Conservation (phyloP, 257 asterid species). For the Echites panduratus region DNA sequence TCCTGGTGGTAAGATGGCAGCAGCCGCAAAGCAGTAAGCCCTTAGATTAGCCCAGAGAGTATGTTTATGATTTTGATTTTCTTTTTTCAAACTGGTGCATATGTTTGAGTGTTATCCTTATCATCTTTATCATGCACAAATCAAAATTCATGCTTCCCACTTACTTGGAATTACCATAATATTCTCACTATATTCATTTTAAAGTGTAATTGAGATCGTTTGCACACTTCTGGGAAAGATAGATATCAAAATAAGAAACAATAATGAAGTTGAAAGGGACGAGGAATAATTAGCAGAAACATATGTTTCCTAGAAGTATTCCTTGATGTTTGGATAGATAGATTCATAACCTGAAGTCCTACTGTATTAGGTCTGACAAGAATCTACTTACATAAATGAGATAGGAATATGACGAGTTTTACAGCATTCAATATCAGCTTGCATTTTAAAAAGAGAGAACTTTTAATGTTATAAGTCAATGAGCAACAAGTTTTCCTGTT, state of each 20-base stretch:
- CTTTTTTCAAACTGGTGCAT: neutral
- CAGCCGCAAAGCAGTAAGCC: constrained; percentile 95
- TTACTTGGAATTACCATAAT: neutral
- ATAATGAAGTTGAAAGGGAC: too few species aligned
- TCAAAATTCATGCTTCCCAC: neutral
- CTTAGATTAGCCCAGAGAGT: constrained; percentile 41
- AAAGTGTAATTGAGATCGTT: too few species aligned
- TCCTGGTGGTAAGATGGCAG: constrained; percentile 85
- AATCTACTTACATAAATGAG: too few species aligned
- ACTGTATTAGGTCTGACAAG: too few species aligned
- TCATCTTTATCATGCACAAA: neutral
- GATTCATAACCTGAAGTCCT: too few species aligned
- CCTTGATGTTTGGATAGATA: too few species aligned
- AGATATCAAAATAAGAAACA: neutral
- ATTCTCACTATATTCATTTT: too few species aligned
- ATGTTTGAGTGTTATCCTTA: neutral
- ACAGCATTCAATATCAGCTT: neutral
- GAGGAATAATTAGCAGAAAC: too few species aligned
- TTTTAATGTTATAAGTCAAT: neutral
- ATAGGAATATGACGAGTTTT: neutral
- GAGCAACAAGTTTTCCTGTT: neutral
- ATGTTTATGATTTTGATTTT: constrained; percentile 26
- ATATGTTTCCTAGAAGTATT: too few species aligned
- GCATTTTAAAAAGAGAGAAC: neutral
- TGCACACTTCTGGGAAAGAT: too few species aligned